These are phyloP conservation scores for Solidago caesia DNA, from an alignment of 129 eudicot species.

Conservation along the genomic window DNA sequence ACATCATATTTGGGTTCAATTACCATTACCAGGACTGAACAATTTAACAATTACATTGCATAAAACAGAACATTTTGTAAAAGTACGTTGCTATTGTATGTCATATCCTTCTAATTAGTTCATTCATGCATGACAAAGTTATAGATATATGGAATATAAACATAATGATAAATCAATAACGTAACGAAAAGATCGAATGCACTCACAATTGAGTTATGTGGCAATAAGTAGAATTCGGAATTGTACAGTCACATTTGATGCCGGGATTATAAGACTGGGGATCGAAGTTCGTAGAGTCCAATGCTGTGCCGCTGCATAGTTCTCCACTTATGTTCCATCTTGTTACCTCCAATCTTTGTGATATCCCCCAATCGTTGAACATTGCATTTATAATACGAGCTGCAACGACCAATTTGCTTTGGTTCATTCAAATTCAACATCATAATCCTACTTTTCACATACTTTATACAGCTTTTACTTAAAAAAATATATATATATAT, in stretches of 20 bases:
- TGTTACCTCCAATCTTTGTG: background rate
- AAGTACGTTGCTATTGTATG: no score
- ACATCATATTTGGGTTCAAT: no score
- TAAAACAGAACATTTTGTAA: no score
- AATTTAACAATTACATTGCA: no score
- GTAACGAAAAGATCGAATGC: background rate
- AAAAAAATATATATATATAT: background rate
- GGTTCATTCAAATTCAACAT: no score
- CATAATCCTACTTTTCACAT: background rate
- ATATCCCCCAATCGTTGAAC: conserved; percentile 44
- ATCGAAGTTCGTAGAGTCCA: conserved; percentile 27
- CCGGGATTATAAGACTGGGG: conserved; percentile 34
- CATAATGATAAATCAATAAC: no score
- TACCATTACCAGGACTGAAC: no score
- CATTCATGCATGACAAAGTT: no score
- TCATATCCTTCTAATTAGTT: no score
- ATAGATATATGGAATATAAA: no score
- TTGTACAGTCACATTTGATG: conserved; percentile 60
- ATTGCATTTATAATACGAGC: conserved; percentile 47
- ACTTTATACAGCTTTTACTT: background rate
- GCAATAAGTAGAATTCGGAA: conserved; percentile 40
- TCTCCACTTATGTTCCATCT: conserved; percentile 73
- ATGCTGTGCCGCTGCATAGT: conserved; percentile 65
- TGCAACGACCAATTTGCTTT: conserved; percentile 22
- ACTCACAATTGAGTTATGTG: conserved; percentile 62